These are phyloP conservation scores for Coniochaeta ligniaria DNA, from an alignment of 2,329 filamentous ascomycete genomes.

Conservation along the genomic window DNA sequence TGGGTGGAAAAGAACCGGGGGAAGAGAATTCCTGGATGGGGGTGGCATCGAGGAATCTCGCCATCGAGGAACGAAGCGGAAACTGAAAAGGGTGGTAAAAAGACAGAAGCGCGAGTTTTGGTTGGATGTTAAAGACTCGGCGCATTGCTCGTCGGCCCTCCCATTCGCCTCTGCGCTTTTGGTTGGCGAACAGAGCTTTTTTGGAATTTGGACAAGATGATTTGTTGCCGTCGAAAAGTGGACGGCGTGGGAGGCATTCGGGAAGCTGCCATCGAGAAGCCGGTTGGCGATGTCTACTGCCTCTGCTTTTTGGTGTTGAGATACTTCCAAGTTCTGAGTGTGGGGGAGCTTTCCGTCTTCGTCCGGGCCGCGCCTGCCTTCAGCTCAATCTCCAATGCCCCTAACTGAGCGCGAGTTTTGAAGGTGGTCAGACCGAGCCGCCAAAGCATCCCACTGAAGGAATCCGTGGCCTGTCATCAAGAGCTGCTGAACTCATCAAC, in stretches of 20 bases:
- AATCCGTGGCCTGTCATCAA: neutral
- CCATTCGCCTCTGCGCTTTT: neutral
- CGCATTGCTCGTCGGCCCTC: neutral
- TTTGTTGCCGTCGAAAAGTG: neutral
- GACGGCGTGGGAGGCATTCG: neutral
- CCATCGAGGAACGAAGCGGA: neutral
- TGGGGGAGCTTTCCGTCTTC: neutral
- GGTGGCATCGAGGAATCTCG: neutral
- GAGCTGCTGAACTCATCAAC: neutral
- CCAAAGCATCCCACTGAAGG: neutral
- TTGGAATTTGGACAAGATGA: neutral
- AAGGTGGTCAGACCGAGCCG: neutral
- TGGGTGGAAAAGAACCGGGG: neutral
- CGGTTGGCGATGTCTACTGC: neutral
- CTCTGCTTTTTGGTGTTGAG: neutral
- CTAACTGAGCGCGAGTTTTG: neutral
- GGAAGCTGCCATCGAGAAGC: neutral
- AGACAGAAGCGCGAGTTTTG: neutral
- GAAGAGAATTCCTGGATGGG: neutral
- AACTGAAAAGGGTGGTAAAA: neutral
- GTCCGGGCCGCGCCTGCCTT: slow-evolving; percentile 1
- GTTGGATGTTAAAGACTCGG: neutral
- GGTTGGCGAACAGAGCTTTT: neutral
- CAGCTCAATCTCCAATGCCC: neutral
- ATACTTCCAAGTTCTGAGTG: neutral